Evolutionary conservation across 192 early-diverging fungal genomes (phyloP).

Genomic region (Mortierella hygrophila): DNA sequence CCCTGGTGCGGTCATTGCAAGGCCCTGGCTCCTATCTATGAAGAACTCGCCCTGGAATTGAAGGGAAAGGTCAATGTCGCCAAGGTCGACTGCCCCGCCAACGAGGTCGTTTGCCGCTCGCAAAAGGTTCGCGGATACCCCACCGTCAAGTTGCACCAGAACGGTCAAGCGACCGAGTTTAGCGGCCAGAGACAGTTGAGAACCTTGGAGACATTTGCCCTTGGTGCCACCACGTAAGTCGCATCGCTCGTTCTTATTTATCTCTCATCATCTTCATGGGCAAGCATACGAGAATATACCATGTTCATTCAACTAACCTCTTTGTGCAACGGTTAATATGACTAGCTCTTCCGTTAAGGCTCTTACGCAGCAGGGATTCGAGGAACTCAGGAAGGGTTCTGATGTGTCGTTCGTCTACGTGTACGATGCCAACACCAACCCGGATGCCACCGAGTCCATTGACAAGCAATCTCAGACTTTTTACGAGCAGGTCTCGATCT

Average conservation of each 20-base stretch:
- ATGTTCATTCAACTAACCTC: background rate
- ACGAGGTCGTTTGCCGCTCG: constrained; percentile 70
- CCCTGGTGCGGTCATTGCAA: constrained; percentile 94
- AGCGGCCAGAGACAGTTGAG: constrained; percentile 8
- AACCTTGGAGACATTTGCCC: constrained; percentile 31
- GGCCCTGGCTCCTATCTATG: constrained; percentile 84
- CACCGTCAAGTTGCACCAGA: constrained; percentile 79
- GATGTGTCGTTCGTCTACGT: constrained; percentile 70
- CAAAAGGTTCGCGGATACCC: constrained; percentile 87
- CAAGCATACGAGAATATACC: background rate
- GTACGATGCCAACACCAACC: constrained; percentile 61
- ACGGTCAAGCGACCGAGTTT: constrained; percentile 21
- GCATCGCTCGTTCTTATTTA: background rate
- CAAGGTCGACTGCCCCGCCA: constrained; percentile 86
- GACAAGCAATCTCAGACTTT: constrained; percentile 31
- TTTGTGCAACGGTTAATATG: background rate
- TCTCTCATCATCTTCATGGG: too few species aligned
- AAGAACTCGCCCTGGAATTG: constrained; percentile 70
- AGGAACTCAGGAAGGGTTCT: constrained; percentile 49
- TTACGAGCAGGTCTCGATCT: constrained; percentile 53
- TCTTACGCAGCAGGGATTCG: constrained; percentile 52
- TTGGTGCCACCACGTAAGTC: constrained; percentile 43
- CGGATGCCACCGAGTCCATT: constrained; percentile 40
- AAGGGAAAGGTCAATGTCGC: constrained; percentile 84
- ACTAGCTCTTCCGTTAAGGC: constrained; percentile 37